These are phyloP conservation scores for Serendipita sp. DNA, from an alignment of 768 basidiomycete species.

Conservation along the genomic window DNA sequence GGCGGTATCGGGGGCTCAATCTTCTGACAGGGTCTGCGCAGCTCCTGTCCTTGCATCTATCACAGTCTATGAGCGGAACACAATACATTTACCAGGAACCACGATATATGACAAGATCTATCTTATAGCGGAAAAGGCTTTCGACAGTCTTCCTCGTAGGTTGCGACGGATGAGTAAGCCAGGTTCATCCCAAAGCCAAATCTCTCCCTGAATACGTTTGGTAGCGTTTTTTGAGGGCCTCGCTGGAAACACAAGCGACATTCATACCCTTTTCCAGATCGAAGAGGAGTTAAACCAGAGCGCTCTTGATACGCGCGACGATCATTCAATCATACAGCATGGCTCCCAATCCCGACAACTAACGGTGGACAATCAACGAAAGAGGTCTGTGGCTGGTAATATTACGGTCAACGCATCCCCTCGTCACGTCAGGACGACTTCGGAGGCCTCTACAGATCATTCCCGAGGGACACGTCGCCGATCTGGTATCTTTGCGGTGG, in stretches of 20 bases:
- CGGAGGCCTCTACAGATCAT: background rate
- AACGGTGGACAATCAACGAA: slow-evolving; percentile 8
- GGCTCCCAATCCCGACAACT: slow-evolving; percentile 14
- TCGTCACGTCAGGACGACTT: background rate
- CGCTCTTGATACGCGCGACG: slow-evolving; percentile 38
- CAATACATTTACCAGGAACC: slow-evolving; percentile 45
- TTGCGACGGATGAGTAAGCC: slow-evolving; percentile 57
- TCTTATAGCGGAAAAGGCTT: slow-evolving; percentile 47
- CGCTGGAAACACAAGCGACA: slow-evolving; percentile 54
- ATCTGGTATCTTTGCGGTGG: slow-evolving; percentile 12
- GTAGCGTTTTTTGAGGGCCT: slow-evolving; percentile 64
- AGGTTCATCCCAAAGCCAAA: background rate
- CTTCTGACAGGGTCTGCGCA: slow-evolving; percentile 43
- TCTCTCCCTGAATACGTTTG: background rate
- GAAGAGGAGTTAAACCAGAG: slow-evolving; percentile 46
- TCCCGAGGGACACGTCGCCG: slow-evolving; percentile 9
- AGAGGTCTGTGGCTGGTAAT: slow-evolving; percentile 12
- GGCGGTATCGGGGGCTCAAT: background rate
- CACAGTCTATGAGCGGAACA: slow-evolving; percentile 73
- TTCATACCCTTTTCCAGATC: slow-evolving; percentile 67
- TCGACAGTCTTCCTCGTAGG: slow-evolving; percentile 60
- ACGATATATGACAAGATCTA: slow-evolving; percentile 60
- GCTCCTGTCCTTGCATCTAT: slow-evolving; percentile 72
- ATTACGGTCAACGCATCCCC: background rate
- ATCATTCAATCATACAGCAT: slow-evolving; percentile 7